These are phyloP conservation scores for Voacanga thouarsii DNA, from an alignment of 257 asterid genomes.

Conservation along the genomic window DNA sequence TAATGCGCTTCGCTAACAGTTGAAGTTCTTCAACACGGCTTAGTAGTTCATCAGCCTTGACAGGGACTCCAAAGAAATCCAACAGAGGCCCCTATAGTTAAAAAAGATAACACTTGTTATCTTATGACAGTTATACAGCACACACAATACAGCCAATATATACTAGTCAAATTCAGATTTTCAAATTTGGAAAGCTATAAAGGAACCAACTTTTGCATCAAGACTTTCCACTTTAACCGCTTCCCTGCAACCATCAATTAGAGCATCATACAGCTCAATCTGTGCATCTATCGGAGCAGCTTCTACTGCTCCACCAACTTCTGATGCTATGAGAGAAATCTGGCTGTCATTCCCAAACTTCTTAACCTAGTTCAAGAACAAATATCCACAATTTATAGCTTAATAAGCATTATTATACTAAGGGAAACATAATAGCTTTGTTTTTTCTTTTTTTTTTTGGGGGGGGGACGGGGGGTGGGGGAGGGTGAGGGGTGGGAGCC, in stretches of 20 bases:
- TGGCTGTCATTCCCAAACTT: conserved; percentile 92
- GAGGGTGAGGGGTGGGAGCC: neutral
- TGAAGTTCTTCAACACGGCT: conserved; percentile 95
- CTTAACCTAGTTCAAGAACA: conserved; percentile 60
- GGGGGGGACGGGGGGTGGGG: too few relatives aligned
- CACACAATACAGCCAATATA: neutral
- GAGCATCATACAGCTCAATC: conserved; percentile 88
- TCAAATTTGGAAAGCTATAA: neutral
- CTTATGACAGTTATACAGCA: neutral
- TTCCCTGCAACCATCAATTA: conserved; percentile 93
- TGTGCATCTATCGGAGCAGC: conserved; percentile 92
- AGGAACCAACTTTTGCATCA: conserved; percentile 69
- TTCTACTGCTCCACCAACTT: conserved; percentile 93
- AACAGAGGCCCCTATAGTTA: conserved; percentile 73
- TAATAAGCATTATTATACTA: neutral
- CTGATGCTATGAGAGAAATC: conserved; percentile 74
- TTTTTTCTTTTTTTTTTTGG: too few relatives aligned
- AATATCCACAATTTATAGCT: neutral
- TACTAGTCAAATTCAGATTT: neutral
- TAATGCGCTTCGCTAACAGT: conserved; percentile 87
- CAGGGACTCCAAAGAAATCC: conserved; percentile 98
- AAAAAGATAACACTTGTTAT: conserved; percentile 5
- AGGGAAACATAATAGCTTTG: neutral
- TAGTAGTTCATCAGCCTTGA: conserved; percentile 88
- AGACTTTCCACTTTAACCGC: conserved; percentile 63